These are phyloP conservation scores for Tulasnella sp. DNA, from an alignment of 768 basidiomycete species.

Conservation along the genomic window DNA sequence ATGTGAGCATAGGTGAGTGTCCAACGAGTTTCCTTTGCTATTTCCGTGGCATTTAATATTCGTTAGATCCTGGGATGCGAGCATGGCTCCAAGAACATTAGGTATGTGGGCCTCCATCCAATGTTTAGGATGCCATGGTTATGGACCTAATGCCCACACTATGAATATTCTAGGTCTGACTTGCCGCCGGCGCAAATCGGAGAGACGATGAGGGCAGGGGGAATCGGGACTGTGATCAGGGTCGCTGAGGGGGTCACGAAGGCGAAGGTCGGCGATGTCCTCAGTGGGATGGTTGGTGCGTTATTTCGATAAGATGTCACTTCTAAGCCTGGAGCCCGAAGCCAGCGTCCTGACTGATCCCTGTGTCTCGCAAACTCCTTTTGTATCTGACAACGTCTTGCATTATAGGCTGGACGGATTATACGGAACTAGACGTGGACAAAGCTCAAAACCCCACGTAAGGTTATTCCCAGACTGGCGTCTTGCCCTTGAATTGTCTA, in stretches of 20 bases:
- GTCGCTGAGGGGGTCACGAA: background rate
- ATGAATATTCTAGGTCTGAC: slow-evolving; percentile 36
- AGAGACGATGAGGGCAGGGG: slow-evolving; percentile 62
- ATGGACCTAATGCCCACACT: background rate
- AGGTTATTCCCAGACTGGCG: slow-evolving; percentile 22
- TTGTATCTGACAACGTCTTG: too few relatives aligned
- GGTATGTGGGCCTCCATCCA: too few relatives aligned
- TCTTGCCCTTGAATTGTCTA: too few relatives aligned
- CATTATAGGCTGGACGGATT: slow-evolving; percentile 65
- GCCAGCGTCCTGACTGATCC: too few relatives aligned
- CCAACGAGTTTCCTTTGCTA: too few relatives aligned
- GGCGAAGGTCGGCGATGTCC: slow-evolving; percentile 57
- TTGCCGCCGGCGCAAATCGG: slow-evolving; percentile 43
- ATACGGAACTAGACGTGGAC: slow-evolving; percentile 50
- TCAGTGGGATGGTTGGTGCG: slow-evolving; percentile 52
- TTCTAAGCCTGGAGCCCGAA: background rate
- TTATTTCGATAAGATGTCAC: slow-evolving; percentile 4
- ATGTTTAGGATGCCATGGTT: too few relatives aligned
- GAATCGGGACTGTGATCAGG: slow-evolving; percentile 43
- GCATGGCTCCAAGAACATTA: slow-evolving; percentile 60
- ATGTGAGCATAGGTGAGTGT: slow-evolving; percentile 42
- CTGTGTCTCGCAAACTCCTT: too few relatives aligned
- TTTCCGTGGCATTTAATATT: too few relatives aligned
- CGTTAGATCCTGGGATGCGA: slow-evolving; percentile 86
- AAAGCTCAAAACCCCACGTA: slow-evolving; percentile 46